Base-by-base conservation (phyloP, 73 alveolate genomes). In the Paramecium sonneborni region DNA sequence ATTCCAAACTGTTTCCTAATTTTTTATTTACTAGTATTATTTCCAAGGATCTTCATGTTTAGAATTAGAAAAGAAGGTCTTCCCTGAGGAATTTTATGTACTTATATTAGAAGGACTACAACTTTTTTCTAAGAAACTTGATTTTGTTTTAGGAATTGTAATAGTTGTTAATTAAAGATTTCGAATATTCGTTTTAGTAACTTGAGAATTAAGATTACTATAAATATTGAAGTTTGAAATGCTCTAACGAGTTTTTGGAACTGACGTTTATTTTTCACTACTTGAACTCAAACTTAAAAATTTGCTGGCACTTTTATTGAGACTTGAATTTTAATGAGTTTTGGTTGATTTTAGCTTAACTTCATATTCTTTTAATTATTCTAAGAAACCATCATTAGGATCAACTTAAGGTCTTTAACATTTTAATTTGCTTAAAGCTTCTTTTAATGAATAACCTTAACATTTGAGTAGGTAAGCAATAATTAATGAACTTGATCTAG, bases 401-500 rank as follows among this genome's bases (percentile, higher is more conserved):
- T 72, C 86, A 21, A 37, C 86, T 72, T 72, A 72, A 28, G 86
- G 86, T 35, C 86, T 32, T 18, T 35, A 15, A 4, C 58, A 32
- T 72, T 72, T 72, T 14, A 72, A 34, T 37, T 38, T 72, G 9
- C 6, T 72, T 72, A 72, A 72, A 5, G 86, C 86, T 38, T 72
- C 86, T 35, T 72, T 35, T 34, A 72, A 30, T 72, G 86, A 72
- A 37, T 72, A 72, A 12, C 86, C 86, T 15, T 26, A 23, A 28
- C n/a, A 24, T 85, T 85, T 79, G 52, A 91, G 56, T 76, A 91
- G 46, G 23, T 91, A 91, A 20, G 94, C 95, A 8, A 91, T 86
- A 18, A 79, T 35, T 6, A 91, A 57, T 23, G 95, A 38, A 41
- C 88, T 84, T 26, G 93, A 85, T 55, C 95, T 24, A 12, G 92